phyloP scores from a whole-genome alignment of 176 grass and related monocot genomes.

The Musa troglodytarum region DNA sequence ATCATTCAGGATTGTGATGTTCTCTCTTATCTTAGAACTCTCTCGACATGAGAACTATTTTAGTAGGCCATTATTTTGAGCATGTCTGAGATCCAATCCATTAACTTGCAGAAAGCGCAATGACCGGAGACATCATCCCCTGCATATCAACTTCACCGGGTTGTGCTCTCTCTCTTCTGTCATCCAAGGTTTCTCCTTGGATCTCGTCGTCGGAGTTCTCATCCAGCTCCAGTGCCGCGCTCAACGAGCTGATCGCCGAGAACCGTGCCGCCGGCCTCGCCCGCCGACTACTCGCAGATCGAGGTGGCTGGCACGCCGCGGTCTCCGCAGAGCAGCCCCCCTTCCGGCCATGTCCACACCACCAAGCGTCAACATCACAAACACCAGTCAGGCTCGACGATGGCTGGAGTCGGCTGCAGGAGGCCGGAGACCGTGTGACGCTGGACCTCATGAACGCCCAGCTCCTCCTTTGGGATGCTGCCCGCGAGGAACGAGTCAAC shows the following conservation, averaged over 20 bases:
- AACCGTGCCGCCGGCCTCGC: constrained; percentile 65
- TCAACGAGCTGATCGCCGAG: constrained; percentile 81
- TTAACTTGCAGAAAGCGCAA: constrained; percentile 28
- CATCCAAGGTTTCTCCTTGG: constrained; percentile 51
- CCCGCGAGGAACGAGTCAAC: no score
- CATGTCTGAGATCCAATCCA: no score
- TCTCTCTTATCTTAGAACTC: no score
- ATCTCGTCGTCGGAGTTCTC: constrained; percentile 35
- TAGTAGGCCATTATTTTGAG: no score
- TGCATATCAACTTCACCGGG: constrained; percentile 23
- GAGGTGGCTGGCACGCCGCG: not conserved
- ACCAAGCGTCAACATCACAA: not conserved
- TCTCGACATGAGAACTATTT: no score
- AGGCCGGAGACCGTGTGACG: constrained; percentile 40
- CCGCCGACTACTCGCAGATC: constrained; percentile 44
- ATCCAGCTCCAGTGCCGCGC: constrained; percentile 54
- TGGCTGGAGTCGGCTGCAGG: constrained; percentile 2
- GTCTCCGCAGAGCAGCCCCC: not conserved
- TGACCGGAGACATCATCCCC: constrained; percentile 24
- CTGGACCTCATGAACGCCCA: not conserved
- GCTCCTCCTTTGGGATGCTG: no score
- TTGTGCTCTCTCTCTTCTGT: constrained; percentile 78
- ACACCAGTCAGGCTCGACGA: not conserved
- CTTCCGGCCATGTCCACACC: constrained; percentile 20
- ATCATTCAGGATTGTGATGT: no score